These are phyloP conservation scores for Adenanthera pavonina DNA, from an alignment of 306 rosid genomes.

Conservation along the genomic window DNA sequence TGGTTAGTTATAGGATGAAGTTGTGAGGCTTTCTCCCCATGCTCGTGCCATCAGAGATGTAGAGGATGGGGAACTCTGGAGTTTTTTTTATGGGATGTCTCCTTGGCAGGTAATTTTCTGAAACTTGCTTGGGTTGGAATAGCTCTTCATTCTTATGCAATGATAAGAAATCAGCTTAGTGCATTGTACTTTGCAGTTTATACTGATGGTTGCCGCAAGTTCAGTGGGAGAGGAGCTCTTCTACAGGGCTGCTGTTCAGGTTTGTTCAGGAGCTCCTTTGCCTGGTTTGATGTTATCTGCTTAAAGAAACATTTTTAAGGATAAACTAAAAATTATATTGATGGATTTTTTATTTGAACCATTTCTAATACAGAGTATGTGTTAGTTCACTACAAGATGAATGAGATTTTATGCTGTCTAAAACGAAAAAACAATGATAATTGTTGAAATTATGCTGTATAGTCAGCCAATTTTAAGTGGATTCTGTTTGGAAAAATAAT, in stretches of 20 bases:
- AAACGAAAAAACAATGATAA: not conserved
- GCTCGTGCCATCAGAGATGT: constrained; percentile 99
- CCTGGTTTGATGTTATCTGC: constrained; percentile 21
- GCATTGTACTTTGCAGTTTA: constrained; percentile 61
- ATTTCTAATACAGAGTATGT: not conserved
- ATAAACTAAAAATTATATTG: not conserved
- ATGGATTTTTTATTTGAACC: constrained; percentile 3
- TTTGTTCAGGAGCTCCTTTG: constrained; percentile 45
- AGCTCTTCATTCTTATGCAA: constrained; percentile 35
- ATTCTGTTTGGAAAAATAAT: constrained; percentile 14
- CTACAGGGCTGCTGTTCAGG: constrained; percentile 99
- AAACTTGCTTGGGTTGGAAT: constrained; percentile 23
- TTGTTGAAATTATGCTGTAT: constrained; percentile 9
- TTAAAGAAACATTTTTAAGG: not conserved
- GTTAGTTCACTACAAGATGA: constrained; percentile 15
- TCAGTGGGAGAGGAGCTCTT: constrained; percentile 99
- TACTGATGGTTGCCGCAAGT: constrained; percentile 93
- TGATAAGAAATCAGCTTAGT: constrained; percentile 21
- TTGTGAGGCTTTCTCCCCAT: constrained; percentile 93
- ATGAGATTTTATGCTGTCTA: constrained; percentile 22
- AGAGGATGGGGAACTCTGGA: constrained; percentile 94
- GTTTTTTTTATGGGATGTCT: constrained; percentile 97
- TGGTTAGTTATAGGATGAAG: constrained; percentile 74
- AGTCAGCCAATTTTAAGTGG: not conserved
- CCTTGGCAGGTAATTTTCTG: constrained; percentile 81